Conservation (phyloP, 495 filamentous ascomycete genomes). For the Letharia columbiana region DNA sequence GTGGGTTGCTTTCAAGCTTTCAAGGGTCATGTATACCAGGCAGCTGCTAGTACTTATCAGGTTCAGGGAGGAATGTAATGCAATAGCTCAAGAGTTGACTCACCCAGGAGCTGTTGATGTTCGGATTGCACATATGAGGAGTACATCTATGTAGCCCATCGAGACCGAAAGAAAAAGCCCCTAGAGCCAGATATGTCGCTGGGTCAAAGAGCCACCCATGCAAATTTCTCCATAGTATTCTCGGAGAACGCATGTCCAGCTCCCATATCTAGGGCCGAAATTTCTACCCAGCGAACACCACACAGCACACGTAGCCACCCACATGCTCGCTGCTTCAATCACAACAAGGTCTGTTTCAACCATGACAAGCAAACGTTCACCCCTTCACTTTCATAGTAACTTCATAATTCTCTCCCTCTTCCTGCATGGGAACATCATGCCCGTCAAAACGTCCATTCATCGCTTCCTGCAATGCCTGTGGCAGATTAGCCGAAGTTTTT, state of each 20-base stretch:
- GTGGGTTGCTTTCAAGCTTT: background rate
- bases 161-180: background rate
- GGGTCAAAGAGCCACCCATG: background rate
- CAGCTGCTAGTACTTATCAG: background rate
- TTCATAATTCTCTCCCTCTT: background rate
- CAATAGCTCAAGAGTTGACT: background rate
- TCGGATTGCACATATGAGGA: background rate
- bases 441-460: background rate
- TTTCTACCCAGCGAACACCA: background rate
- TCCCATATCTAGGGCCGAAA: background rate
- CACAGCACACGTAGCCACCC: background rate
- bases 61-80: background rate
- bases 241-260: background rate
- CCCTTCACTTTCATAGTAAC: constrained; percentile 10
- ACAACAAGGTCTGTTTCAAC: background rate
- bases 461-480: constrained; percentile 33
- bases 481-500: constrained; percentile 37
- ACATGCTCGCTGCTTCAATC: background rate
- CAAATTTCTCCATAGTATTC: background rate
- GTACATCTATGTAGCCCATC: background rate
- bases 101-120: background rate
- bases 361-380: background rate
- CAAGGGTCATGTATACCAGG: background rate
- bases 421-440: background rate
- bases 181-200: background rate